phyloP scores from a whole-genome alignment of 1,284 basidiomycete species.

The Ustilago curta region DNA sequence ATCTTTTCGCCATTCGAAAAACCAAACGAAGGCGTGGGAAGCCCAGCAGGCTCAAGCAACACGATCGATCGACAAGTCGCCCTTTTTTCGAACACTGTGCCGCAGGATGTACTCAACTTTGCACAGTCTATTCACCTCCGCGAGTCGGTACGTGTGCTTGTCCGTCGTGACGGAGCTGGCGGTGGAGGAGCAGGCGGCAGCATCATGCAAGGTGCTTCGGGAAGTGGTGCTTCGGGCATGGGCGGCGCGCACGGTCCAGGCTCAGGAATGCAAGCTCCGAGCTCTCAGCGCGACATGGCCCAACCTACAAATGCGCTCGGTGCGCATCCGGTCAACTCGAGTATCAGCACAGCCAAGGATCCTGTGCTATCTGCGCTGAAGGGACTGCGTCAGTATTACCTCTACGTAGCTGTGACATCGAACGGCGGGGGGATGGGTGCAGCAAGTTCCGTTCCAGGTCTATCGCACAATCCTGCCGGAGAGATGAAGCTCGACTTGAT shows the following conservation, averaged over 20 bases:
- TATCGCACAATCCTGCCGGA: constrained; percentile 80
- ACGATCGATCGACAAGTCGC: constrained; percentile 89
- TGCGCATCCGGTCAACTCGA: constrained; percentile 52
- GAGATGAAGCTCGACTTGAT: constrained; percentile 98
- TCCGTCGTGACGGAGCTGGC: constrained; percentile 81
- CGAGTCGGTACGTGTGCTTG: constrained; percentile 94
- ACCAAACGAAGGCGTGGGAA: constrained; percentile 36
- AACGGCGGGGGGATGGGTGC: constrained; percentile 78
- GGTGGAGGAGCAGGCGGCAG: constrained; percentile 24
- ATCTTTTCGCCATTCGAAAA: constrained; percentile 72
- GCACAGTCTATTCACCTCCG: constrained; percentile 86
- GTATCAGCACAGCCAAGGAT: constrained; percentile 45
- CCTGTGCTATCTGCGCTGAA: constrained; percentile 50
- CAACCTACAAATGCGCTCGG: constrained; percentile 69
- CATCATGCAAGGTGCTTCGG: constrained; percentile 13
- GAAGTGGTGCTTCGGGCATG: constrained; percentile 7
- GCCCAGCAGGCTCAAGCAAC: constrained; percentile 59
- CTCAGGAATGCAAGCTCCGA: constrained; percentile 19
- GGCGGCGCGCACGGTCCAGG: constrained; percentile 16
- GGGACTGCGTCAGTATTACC: constrained; percentile 63
- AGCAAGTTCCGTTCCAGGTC: constrained; percentile 85
- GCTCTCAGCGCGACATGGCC: constrained; percentile 76
- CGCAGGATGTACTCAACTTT: constrained; percentile 91
- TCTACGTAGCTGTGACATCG: constrained; percentile 68
- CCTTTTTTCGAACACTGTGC: constrained; percentile 93